These are phyloP conservation scores for Apiotrichum mycotoxinovorans DNA, from an alignment of 1,284 basidiomycete genomes.

Conservation along the genomic window DNA sequence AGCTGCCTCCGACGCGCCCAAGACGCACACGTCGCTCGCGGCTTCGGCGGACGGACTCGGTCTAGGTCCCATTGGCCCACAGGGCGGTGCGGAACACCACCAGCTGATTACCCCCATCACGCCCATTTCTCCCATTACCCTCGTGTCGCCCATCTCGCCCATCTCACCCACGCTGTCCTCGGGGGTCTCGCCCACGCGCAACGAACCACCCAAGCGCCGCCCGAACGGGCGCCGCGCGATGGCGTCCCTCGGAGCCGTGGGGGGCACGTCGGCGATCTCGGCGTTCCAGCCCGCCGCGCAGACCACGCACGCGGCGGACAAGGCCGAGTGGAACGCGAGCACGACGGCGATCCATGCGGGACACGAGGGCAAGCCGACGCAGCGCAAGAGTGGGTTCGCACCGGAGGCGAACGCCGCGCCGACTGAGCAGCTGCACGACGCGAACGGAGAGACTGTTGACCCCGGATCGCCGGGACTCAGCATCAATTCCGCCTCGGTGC, in stretches of 20 bases:
- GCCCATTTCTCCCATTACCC: too few relatives aligned
- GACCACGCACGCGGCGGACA: constrained; percentile 23
- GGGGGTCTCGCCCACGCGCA: too few relatives aligned
- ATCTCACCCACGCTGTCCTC: neutral
- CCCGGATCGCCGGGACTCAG: neutral
- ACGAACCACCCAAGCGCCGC: neutral
- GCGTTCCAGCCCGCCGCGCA: neutral
- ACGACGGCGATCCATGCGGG: constrained; percentile 46
- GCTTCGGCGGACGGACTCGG: constrained; percentile 1
- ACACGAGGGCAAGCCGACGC: constrained; percentile 27
- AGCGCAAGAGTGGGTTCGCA: neutral
- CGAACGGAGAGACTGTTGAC: too few relatives aligned
- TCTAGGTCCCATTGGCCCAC: too few relatives aligned
- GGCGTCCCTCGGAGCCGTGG: neutral
- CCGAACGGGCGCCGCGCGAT: neutral
- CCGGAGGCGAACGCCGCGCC: neutral
- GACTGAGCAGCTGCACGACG: neutral
- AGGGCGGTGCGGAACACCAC: neutral
- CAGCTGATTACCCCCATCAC: too few relatives aligned
- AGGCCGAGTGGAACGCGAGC: constrained; percentile 33
- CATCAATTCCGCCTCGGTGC: neutral
- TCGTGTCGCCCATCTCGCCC: neutral
- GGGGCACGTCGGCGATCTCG: neutral
- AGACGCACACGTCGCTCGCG: neutral
- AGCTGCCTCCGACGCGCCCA: neutral